phyloP scores from a whole-genome alignment of 768 basidiomycete species.

The Xerocomellus amylosporus region DNA sequence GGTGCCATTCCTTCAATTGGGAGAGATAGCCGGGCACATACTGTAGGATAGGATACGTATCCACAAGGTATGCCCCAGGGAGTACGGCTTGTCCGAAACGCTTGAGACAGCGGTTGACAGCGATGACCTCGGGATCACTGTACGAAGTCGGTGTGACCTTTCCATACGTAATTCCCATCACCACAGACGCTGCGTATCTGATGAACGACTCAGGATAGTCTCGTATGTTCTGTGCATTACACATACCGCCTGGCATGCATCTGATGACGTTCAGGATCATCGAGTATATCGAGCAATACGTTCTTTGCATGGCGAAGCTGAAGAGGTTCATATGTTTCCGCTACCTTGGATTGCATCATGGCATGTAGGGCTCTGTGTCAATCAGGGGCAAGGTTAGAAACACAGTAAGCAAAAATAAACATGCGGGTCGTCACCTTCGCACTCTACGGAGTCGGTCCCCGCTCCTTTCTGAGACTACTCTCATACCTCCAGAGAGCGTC shows the following conservation, averaged over 20 bases:
- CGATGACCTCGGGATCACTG: conserved; percentile 6
- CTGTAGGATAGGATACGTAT: conserved; percentile 5
- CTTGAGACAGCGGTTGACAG: not conserved
- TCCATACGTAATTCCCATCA: conserved; percentile 1
- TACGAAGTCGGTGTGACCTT: conserved; percentile 5
- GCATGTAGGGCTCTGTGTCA: not conserved
- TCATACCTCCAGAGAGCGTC: conserved; percentile 8
- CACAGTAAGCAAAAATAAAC: no score
- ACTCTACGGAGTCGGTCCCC: not conserved
- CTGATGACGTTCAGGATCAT: conserved; percentile 5
- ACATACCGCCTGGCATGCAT: conserved; percentile 5
- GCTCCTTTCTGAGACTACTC: conserved; percentile 1
- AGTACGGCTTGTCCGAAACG: not conserved
- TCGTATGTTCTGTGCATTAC: no score
- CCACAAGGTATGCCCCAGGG: conserved; percentile 5
- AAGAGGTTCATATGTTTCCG: conserved; percentile 3
- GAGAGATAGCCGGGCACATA: conserved; percentile 10
- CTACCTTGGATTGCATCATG: conserved; percentile 2
- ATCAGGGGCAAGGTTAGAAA: not conserved
- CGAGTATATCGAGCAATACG: conserved; percentile 1
- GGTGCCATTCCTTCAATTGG: conserved; percentile 2
- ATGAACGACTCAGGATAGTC: not conserved
- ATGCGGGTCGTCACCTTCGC: not conserved
- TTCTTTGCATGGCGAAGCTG: conserved; percentile 6
- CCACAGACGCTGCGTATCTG: conserved; percentile 3